A percentile compares a stretch with the other conserved stretches of the same genome.
These are phyloP conservation scores for Chlorella variabilis DNA, from an alignment of 163 green algal species.

Conservation along the genomic window DNA sequence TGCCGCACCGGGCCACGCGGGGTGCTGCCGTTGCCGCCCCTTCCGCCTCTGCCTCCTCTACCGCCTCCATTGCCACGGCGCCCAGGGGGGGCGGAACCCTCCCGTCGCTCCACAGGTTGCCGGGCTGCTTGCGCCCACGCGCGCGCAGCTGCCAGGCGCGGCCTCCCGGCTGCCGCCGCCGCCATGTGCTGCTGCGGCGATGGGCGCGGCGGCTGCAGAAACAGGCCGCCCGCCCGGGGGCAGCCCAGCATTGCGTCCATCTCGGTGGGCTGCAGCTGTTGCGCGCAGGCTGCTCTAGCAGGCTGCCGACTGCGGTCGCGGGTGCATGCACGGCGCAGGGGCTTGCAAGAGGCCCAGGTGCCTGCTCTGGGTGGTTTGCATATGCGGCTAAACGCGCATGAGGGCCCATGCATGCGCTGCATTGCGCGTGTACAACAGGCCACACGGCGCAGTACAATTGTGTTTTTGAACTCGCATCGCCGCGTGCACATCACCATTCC, in stretches of 20 bases:
- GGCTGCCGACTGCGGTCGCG: not conserved
- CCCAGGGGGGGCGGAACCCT: not conserved
- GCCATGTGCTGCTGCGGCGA: slow-evolving; percentile 1
- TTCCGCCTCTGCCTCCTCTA: no score
- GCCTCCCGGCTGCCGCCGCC: not conserved
- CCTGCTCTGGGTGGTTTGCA: no score
- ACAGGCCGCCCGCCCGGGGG: not conserved
- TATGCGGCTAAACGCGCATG: no score
- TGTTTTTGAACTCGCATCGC: not conserved
- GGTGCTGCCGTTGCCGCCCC: not conserved
- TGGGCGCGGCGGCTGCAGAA: slow-evolving; percentile 25
- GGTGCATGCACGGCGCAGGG: not conserved
- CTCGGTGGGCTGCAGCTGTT: no score
- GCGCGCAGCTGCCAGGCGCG: not conserved
- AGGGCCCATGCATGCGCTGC: not conserved
- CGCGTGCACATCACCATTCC: not conserved
- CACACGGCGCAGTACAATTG: not conserved
- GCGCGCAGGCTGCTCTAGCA: not conserved
- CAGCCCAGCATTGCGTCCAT: not conserved
- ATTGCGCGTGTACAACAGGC: not conserved
- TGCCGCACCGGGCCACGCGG: not conserved
- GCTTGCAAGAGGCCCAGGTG: no score
- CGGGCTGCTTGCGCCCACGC: not conserved
- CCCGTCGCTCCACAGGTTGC: not conserved
- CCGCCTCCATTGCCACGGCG: no score